These are phyloP conservation scores for Akebia trifoliata DNA, from an alignment of 164 flowering plant genomes.

Conservation along the genomic window DNA sequence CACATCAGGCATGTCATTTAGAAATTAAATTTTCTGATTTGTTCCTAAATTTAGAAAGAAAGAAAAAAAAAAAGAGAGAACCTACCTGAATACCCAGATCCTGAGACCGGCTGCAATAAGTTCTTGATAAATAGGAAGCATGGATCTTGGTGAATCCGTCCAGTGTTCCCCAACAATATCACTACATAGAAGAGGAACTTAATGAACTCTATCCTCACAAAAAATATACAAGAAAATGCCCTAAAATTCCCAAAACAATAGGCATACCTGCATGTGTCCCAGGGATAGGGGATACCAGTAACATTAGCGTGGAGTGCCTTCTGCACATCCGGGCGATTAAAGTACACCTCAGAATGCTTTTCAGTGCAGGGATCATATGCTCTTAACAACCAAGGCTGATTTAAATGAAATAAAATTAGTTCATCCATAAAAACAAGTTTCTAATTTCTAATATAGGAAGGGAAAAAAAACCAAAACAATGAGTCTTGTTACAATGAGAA, in stretches of 20 bases:
- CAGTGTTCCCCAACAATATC: constrained; percentile 68
- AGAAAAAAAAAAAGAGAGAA: not conserved
- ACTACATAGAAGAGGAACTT: constrained; percentile 34
- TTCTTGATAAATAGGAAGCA: constrained; percentile 87
- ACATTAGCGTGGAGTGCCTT: constrained; percentile 82
- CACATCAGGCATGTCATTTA: too few species aligned
- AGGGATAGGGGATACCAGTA: constrained; percentile 63
- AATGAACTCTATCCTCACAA: not conserved
- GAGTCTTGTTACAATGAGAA: too few species aligned
- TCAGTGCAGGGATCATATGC: constrained; percentile 97
- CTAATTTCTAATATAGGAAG: not conserved
- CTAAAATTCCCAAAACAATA: not conserved
- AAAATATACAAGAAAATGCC: not conserved
- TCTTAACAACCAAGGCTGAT: constrained; percentile 93
- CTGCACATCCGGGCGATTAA: constrained; percentile 87
- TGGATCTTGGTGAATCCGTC: constrained; percentile 78
- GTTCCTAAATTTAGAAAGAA: too few species aligned
- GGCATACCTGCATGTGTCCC: constrained; percentile 81
- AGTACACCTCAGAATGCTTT: constrained; percentile 61
- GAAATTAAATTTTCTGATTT: too few species aligned
- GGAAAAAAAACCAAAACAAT: too few species aligned
- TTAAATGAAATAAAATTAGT: constrained; percentile 11
- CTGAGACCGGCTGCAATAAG: constrained; percentile 74
- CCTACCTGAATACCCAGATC: constrained; percentile 90
- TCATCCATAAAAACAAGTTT: not conserved